Percentiles rank a stretch among this genome's conserved stretches.
Evolutionary conservation across 2,329 filamentous ascomycete genomes (phyloP).

Genomic region (Pseudogymnoascus sp.): DNA sequence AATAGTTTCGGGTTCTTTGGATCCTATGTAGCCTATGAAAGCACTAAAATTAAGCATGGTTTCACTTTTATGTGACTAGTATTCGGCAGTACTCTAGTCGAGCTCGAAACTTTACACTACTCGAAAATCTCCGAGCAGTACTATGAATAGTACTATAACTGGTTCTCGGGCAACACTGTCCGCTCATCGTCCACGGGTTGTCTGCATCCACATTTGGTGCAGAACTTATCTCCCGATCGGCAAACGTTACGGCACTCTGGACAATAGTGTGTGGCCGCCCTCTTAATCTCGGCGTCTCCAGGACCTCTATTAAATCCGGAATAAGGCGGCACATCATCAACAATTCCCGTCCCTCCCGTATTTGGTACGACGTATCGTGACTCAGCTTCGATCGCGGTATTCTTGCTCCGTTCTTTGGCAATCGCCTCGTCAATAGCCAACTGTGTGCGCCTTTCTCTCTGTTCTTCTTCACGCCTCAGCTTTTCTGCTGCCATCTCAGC

Average conservation of each 20-base stretch:
- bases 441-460: not conserved
- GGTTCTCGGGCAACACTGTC: too few species aligned
- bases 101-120: too few species aligned
- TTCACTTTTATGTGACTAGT: too few species aligned
- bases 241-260: slow-evolving; percentile 1
- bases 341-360: not conserved
- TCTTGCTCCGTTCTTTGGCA: not conserved
- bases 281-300: not conserved
- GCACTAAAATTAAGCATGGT: too few species aligned
- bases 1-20: too few species aligned
- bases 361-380: not conserved
- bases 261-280: not conserved
- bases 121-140: too few species aligned
- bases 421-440: slow-evolving; percentile 1
- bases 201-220: not conserved
- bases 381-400: not conserved
- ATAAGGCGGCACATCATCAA: not conserved
- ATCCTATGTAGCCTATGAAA: too few species aligned
- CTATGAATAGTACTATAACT: too few species aligned
- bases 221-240: not conserved
- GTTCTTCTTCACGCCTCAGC: not conserved
- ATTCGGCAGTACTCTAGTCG: too few species aligned
- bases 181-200: not conserved
- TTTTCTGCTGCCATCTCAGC: not conserved
- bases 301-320: not conserved